Evolutionary conservation across 352 stramenopile genomes (phyloP).

Genomic region (Phytophthora cactorum): DNA sequence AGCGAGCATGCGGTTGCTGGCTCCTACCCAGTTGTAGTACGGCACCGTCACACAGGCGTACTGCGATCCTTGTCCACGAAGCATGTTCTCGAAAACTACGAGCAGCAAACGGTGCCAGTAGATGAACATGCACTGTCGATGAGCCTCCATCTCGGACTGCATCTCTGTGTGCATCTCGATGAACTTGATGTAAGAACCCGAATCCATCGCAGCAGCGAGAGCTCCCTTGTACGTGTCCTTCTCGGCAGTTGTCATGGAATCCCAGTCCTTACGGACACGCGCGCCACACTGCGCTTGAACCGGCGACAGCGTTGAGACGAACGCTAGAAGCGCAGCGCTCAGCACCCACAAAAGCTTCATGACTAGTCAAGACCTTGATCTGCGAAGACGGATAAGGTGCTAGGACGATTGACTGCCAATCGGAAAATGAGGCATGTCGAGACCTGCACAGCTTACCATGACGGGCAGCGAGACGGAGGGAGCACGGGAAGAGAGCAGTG

Average conservation of each 20-base stretch:
- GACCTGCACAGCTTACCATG: background rate
- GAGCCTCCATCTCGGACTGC: constrained; percentile 53
- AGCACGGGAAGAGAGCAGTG: constrained; percentile 12
- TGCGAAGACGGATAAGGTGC: background rate
- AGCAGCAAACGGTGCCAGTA: constrained; percentile 84
- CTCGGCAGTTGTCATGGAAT: constrained; percentile 32
- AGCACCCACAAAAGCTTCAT: constrained; percentile 33
- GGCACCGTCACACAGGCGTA: constrained; percentile 80
- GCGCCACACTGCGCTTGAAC: constrained; percentile 31
- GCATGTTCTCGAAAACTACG: constrained; percentile 82
- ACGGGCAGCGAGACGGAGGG: constrained; percentile 11
- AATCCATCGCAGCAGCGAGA: constrained; percentile 57
- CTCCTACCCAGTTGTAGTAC: constrained; percentile 81
- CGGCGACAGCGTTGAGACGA: background rate
- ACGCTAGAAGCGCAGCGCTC: constrained; percentile 12
- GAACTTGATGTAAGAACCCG: constrained; percentile 62
- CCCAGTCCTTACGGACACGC: constrained; percentile 41
- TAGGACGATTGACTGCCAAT: constrained; percentile 24
- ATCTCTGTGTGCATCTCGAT: constrained; percentile 71
- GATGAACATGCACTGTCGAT: constrained; percentile 80
- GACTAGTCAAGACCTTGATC: constrained; percentile 1
- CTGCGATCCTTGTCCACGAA: constrained; percentile 53
- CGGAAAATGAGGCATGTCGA: constrained; percentile 18
- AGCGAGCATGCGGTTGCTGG: constrained; percentile 42
- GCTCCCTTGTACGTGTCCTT: constrained; percentile 58